Conservation (phyloP, 2,329 filamentous ascomycete species). For the Phaeosphaeria sp. region DNA sequence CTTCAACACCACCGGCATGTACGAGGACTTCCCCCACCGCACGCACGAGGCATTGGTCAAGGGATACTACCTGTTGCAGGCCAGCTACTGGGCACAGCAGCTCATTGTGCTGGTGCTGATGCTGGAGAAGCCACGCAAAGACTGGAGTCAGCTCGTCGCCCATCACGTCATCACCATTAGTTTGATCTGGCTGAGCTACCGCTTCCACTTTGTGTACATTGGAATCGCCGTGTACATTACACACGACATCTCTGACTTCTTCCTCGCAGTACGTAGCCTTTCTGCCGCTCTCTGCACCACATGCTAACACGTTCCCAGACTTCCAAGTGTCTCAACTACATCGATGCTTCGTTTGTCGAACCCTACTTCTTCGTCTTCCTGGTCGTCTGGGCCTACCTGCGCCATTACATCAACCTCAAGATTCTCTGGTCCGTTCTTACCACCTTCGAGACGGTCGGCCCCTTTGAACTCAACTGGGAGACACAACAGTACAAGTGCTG, state of each 20-base stretch:
- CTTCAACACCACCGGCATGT: conserved; percentile 91
- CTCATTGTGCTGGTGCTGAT: conserved; percentile 84
- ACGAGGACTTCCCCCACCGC: conserved; percentile 83
- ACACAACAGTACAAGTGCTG: conserved; percentile 78
- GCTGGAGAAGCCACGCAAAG: conserved; percentile 91
- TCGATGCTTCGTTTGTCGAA: conserved; percentile 77
- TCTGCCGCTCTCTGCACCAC: no score
- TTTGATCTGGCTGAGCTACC: conserved; percentile 85
- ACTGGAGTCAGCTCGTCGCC: conserved; percentile 90
- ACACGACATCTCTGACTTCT: conserved; percentile 94
- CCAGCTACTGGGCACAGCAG: conserved; percentile 95
- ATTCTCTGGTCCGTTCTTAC: conserved; percentile 79
- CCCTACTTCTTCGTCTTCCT: conserved; percentile 89
- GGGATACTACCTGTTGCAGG: conserved; percentile 94
- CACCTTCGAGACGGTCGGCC: conserved; percentile 75
- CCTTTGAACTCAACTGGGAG: conserved; percentile 78
- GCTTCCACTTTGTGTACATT: conserved; percentile 97
- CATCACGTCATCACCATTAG: conserved; percentile 90
- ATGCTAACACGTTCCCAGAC: conserved; percentile 60
- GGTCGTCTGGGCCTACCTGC: conserved; percentile 83
- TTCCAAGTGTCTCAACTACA: conserved; percentile 90
- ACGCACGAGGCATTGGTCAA: conserved; percentile 84
- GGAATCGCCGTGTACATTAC: conserved; percentile 92
- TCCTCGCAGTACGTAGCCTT: conserved; percentile 76
- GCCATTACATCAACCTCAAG: conserved; percentile 81